Evolutionary conservation across 805 yeast species (phyloP).

Genomic region (Ogataea paradorogensis): DNA sequence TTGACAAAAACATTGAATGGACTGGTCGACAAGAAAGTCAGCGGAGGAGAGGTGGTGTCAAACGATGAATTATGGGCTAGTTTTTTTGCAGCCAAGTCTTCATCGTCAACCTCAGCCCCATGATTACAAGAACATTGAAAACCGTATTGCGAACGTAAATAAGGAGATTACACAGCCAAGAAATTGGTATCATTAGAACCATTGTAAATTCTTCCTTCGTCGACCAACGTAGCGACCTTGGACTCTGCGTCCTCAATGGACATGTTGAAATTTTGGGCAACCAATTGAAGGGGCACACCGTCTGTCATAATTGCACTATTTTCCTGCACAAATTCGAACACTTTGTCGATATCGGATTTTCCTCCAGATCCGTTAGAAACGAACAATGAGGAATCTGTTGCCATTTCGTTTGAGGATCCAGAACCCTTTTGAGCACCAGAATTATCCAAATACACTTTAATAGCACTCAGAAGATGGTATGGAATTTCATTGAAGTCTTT

Average conservation of each 20-base stretch:
- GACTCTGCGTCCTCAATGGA: slow-evolving; percentile 47
- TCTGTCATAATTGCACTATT: slow-evolving; percentile 60
- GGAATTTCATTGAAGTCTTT: slow-evolving; percentile 65
- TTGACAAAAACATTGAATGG: slow-evolving; percentile 50
- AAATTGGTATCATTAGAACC: slow-evolving; percentile 67
- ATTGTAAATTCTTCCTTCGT: slow-evolving; percentile 64
- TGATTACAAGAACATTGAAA: slow-evolving; percentile 1
- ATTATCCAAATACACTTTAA: slow-evolving; percentile 48
- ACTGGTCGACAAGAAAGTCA: slow-evolving; percentile 42
- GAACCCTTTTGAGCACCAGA: slow-evolving; percentile 42
- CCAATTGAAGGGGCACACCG: slow-evolving; percentile 68
- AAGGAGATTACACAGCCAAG: slow-evolving; percentile 44
- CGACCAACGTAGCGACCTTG: slow-evolving; percentile 54
- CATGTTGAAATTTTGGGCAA: slow-evolving; percentile 54
- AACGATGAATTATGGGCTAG: slow-evolving; percentile 62
- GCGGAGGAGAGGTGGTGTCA: slow-evolving; percentile 59
- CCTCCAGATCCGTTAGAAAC: slow-evolving; percentile 40
- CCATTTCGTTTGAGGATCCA: slow-evolving; percentile 23
- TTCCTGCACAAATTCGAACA: slow-evolving; percentile 47
- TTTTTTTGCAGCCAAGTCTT: slow-evolving; percentile 42
- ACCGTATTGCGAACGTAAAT: slow-evolving; percentile 7
- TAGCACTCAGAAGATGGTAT: slow-evolving; percentile 65
- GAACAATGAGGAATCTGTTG: slow-evolving; percentile 34
- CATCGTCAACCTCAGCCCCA: slow-evolving; percentile 14
- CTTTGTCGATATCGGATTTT: slow-evolving; percentile 38